Evolutionary conservation across 805 yeast genomes (phyloP).

Genomic region (Saccharomycopsis fibuligera): DNA sequence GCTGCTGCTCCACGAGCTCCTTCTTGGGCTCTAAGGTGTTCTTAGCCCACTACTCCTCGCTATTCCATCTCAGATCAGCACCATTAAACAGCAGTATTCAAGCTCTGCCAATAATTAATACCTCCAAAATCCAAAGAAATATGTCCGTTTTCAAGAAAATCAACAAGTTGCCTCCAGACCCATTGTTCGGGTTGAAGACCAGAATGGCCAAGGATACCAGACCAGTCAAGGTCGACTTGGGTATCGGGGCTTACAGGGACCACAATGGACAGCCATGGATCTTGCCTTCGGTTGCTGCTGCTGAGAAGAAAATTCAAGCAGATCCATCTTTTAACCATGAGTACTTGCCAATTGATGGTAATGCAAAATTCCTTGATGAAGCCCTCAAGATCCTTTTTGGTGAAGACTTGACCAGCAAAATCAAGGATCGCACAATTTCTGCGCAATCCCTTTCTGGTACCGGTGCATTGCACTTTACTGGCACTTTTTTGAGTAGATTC

Average conservation of each 20-base stretch:
- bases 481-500: slow-evolving; percentile 61
- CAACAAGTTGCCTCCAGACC: slow-evolving; percentile 73
- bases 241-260: slow-evolving; percentile 94
- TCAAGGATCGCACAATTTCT: slow-evolving; percentile 63
- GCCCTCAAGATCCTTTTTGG: slow-evolving; percentile 71
- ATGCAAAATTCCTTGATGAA: slow-evolving; percentile 54
- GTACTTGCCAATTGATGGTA: slow-evolving; percentile 82
- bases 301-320: slow-evolving; percentile 50
- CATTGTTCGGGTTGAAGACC: slow-evolving; percentile 75
- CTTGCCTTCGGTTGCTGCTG: slow-evolving; percentile 65
- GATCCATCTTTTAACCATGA: slow-evolving; percentile 62
- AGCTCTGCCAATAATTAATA: too few species aligned
- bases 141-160: slow-evolving; percentile 40
- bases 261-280: slow-evolving; percentile 84
- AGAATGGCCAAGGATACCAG: slow-evolving; percentile 55
- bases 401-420: slow-evolving; percentile 44
- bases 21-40: too few species aligned
- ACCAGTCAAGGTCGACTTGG: slow-evolving; percentile 69
- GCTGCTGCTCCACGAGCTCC: too few species aligned
- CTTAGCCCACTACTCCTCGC: too few species aligned
- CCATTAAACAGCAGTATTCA: too few species aligned
- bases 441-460: slow-evolving; percentile 93
- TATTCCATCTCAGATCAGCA: too few species aligned
- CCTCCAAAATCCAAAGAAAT: too few species aligned
- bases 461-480: slow-evolving; percentile 84